Evolutionary conservation across 331 rosid genomes (phyloP).

Genomic region (Quercus phellos): DNA sequence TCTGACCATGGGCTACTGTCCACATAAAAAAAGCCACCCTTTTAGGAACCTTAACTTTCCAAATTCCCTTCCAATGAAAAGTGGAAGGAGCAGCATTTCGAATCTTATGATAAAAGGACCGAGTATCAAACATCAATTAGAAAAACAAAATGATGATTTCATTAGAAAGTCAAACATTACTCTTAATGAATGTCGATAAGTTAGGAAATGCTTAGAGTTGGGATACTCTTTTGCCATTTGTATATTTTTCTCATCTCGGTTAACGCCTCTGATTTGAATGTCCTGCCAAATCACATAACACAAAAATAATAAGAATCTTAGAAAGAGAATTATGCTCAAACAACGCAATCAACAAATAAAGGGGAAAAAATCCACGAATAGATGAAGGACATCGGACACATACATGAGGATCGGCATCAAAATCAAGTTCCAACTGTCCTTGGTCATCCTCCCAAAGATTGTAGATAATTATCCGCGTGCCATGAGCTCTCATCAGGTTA

Average conservation of each 20-base stretch:
- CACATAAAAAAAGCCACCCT: too few species aligned
- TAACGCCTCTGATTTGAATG: slow-evolving; percentile 90
- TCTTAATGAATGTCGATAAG: slow-evolving; percentile 90
- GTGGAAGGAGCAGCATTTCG: too few species aligned
- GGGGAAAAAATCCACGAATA: not conserved
- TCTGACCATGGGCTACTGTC: too few species aligned
- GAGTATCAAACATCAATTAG: not conserved
- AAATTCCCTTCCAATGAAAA: too few species aligned
- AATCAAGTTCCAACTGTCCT: slow-evolving; percentile 90
- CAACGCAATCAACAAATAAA: not conserved
- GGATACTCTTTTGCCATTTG: slow-evolving; percentile 81
- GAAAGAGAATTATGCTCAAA: not conserved
- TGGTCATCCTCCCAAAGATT: slow-evolving; percentile 99
- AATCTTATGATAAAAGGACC: too few species aligned
- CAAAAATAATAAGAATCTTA: slow-evolving; percentile 3
- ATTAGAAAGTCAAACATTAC: slow-evolving; percentile 31
- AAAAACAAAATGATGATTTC: not conserved
- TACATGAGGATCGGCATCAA: slow-evolving; percentile 76
- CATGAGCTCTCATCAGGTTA: slow-evolving; percentile 55
- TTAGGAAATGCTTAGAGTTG: slow-evolving; percentile 82
- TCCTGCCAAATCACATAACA: slow-evolving; percentile 47
- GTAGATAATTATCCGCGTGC: slow-evolving; percentile 89
- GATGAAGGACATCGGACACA: slow-evolving; percentile 22
- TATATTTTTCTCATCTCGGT: slow-evolving; percentile 89
- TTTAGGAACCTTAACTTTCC: too few species aligned